Evolutionary conservation across 2,329 filamentous ascomycete species (phyloP), one percentile per base, ranked within the genome.

Genomic region (Plectosphaerella cucumerina): DNA sequence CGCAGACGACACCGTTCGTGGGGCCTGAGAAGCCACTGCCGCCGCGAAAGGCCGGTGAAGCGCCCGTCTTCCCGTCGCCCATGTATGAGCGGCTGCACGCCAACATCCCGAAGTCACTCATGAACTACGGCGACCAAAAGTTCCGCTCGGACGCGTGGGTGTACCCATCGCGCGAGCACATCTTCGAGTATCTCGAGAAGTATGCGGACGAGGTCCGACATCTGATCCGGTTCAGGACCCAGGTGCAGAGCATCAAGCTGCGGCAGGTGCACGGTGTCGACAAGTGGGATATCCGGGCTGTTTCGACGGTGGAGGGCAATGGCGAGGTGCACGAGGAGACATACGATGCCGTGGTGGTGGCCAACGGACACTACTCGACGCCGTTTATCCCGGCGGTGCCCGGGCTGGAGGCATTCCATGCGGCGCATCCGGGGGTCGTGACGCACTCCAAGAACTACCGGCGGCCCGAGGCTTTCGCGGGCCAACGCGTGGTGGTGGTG

Each of bases 71-170:
- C 61, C 76, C 89, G n/a, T 90, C 88, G 17, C 88, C 92, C 3
- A 82, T 96, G 69, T 97, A 97, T 66, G 83, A 90, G 45, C 72
- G 78, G 21, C 73, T 97, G 15, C 86, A 96, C 62, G 91, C 92
- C 20, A 97, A 97, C 65, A 91, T 97, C 45, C 89, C 91, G 0
- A 82, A 87, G 53, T 75, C 77, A 0, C 65, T 97, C 48, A 97
- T 97, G 93, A 73, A 77, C 4, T 97, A 85, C 65, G 86, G 85
- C 5, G 87, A 93, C 58, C 72, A 81, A 6, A 65, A 78, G 1
- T 94, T 94, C 61, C 77, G 81, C 0, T 61, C 75, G 2, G 77
- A 83, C 12, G 75, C 79, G 6, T 83, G 86, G 63, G 74, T 96
- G 1, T 96, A 93, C 59, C 93, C 93, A 0, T 78, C 76, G 20